Evolutionary conservation across 2,329 filamentous ascomycete species (phyloP).

Genomic region (Colletotrichum eremochloae): DNA sequence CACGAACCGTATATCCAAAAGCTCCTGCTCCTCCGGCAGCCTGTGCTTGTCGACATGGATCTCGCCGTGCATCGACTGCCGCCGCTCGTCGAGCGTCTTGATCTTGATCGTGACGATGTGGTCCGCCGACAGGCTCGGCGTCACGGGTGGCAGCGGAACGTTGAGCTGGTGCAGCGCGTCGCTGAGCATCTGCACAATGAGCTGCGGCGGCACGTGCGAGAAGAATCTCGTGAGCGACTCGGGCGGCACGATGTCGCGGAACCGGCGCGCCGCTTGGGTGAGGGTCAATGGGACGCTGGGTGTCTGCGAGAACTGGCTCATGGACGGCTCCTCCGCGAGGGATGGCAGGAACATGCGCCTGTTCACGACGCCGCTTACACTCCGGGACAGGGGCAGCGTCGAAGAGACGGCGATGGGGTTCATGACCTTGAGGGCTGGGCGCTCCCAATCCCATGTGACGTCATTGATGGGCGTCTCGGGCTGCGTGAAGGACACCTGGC

Average conservation of each 20-base stretch:
- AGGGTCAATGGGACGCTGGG: slow-evolving; percentile 85
- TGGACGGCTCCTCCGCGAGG: slow-evolving; percentile 87
- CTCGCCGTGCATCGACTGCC: slow-evolving; percentile 80
- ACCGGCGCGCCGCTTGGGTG: slow-evolving; percentile 89
- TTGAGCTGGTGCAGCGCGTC: slow-evolving; percentile 89
- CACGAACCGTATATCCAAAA: slow-evolving; percentile 89
- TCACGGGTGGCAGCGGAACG: slow-evolving; percentile 74
- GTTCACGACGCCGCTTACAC: slow-evolving; percentile 52
- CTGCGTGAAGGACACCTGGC: slow-evolving; percentile 81
- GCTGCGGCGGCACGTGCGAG: slow-evolving; percentile 79
- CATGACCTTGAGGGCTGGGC: slow-evolving; percentile 71
- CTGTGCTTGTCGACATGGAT: slow-evolving; percentile 78
- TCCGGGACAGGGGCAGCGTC: slow-evolving; percentile 61
- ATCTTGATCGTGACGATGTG: slow-evolving; percentile 77
- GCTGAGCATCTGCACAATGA: slow-evolving; percentile 83
- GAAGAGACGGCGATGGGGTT: slow-evolving; percentile 59
- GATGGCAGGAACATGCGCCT: slow-evolving; percentile 64
- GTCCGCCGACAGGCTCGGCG: slow-evolving; percentile 64
- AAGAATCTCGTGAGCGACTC: slow-evolving; percentile 94
- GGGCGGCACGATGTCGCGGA: slow-evolving; percentile 90
- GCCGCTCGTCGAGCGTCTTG: slow-evolving; percentile 78
- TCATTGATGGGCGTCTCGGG: slow-evolving; percentile 84
- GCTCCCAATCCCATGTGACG: slow-evolving; percentile 88
- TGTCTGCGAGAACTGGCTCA: slow-evolving; percentile 85
- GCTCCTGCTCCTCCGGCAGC: slow-evolving; percentile 68